These are phyloP conservation scores for Corynespora cassiicola DNA, from an alignment of 2,329 filamentous ascomycete species.

Conservation along the genomic window DNA sequence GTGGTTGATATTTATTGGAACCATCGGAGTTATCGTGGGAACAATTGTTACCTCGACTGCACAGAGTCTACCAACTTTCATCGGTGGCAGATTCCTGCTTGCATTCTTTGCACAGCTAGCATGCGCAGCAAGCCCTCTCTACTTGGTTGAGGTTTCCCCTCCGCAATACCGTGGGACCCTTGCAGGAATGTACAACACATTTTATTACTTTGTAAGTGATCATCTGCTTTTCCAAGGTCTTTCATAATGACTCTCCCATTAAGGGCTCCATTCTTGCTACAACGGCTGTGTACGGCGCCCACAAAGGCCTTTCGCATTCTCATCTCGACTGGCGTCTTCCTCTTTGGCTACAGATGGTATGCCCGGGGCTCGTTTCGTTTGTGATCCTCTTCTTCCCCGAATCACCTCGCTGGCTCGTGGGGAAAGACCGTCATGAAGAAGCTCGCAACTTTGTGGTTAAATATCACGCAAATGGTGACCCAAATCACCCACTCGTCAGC, in stretches of 20 bases:
- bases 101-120: conserved; percentile 42
- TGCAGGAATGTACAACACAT: conserved; percentile 36
- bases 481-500: conserved; percentile 28
- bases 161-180: conserved; percentile 34
- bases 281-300: conserved; percentile 27
- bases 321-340: conserved; percentile 29
- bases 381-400: conserved; percentile 28
- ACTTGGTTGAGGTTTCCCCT: conserved; percentile 34
- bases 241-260: conserved; percentile 22
- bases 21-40: conserved; percentile 30
- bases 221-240: conserved; percentile 7
- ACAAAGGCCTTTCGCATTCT: conserved; percentile 22
- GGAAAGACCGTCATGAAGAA: conserved; percentile 30
- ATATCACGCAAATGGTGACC: conserved; percentile 59
- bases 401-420: conserved; percentile 27
- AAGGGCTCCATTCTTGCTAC: conserved; percentile 32
- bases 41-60: conserved; percentile 29
- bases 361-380: conserved; percentile 21
- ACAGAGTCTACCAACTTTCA: conserved; percentile 25
- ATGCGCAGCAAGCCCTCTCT: conserved; percentile 25
- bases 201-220: conserved; percentile 34
- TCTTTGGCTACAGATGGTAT: conserved; percentile 30
- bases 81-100: conserved; percentile 31
- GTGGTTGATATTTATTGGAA: conserved; percentile 51
- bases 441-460: conserved; percentile 51